Evolutionary conservation across 768 basidiomycete species (phyloP), one percentile per base, ranked within the genome.

Genomic region (Suillus ampliporus): DNA sequence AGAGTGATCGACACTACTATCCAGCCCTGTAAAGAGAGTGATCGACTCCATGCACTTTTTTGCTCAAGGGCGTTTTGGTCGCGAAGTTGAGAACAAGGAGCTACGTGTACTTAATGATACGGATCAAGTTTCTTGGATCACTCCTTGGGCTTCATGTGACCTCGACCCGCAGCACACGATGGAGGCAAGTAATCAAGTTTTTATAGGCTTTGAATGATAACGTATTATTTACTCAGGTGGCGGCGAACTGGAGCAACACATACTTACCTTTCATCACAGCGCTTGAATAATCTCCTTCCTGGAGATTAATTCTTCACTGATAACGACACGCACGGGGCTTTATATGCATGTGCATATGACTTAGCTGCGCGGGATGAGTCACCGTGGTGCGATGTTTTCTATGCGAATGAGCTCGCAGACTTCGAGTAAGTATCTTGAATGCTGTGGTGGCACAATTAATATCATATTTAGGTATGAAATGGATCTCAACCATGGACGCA

Each of bases 21-120:
- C 68, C 34, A 65, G 60, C 31, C 53, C 63, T 1, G 48, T 67
- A 15, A 63, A 61, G 52, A 67, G 71, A 64, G 75, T 77, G 54
- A 53, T 80, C n/a, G 79, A 80, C 63, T 78, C 78, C 3, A 73
- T 79, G 15, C 72, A 74, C 63, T 82, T 78, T 71, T 81, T 81
- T 66, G 72, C 72, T 41, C 62, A 73, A 31, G 78, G 79, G 0
- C 77, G 78, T 67, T 77, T 77, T 61, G 81, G 80, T 13, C 72
- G 73, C 15, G 31, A 60, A 5, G 62, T 71, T 21, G 69, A 74
- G 60, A 69, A 71, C 10, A 64, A 75, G 13, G 64, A 66, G 28
- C 75, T 79, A 60, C 60, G 65, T 5, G 71, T 69, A 14, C 70
- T 79, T 57, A 57, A 66, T 4, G 79, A 82, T 65, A 69, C 77